Evolutionary conservation across 2,329 filamentous ascomycete genomes (phyloP), one percentile per base, ranked within the genome.

Genomic region (Penicillium decumbens): DNA sequence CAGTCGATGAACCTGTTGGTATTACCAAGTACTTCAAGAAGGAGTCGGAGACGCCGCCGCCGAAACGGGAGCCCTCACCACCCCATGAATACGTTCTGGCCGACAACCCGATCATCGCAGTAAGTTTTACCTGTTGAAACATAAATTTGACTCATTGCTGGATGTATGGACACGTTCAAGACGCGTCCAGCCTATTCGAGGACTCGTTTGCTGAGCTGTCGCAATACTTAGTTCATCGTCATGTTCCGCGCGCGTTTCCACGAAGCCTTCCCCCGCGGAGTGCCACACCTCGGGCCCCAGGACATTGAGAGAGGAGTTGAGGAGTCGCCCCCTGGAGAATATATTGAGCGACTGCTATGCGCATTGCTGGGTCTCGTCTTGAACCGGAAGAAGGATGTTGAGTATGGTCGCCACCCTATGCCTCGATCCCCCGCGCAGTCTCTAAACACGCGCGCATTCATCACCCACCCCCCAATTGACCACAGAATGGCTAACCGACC

Each of bases 361-460:
- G 90, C 90, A 55, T 74, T 98, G 58, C 77, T 98, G 39, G 85
- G 88, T 28, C 77, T 98, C 61, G 82, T 96, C 47, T 78, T 98
- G 64, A 98, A 98, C 72, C 85, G 93, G 71, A 97, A 98, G 78
- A 95, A 98, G 70, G 91, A 95, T 74, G 88, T 97, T 68, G 95
- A 98, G 93, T 97, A 82, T 72, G 89, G 76, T 58, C 54, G 55
- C 56, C 66, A 66, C 63, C 58, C 47, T 23, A 47, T 47, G 27
- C 49, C 52, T 37, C 27, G 37, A 45, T 53, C 47, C 33, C 41
- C 45, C 51, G 52, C 55, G 37, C 46, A 51, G 42, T 28, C 35
- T 30, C 8, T 23, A 28, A 35, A 35, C 7, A 43, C 43, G 53
- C 54, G 54, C 54, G 43, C 47, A 42, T 50, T 53, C 32, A 40